phyloP scores from a whole-genome alignment of 768 basidiomycete species.

The Termitomyces sp. region DNA sequence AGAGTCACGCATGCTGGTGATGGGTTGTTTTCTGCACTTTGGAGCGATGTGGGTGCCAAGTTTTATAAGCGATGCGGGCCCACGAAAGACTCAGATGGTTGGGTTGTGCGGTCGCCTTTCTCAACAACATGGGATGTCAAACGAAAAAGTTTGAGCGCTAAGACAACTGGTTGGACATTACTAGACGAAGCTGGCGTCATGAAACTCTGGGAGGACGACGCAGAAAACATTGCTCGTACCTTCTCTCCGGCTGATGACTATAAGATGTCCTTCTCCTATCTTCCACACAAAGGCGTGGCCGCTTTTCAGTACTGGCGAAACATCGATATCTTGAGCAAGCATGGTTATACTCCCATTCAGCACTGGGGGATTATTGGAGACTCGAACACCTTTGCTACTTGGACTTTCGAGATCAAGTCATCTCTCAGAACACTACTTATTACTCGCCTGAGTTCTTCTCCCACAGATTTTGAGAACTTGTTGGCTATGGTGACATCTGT shows the following conservation, averaged over 20 bases:
- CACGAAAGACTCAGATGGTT: conserved; percentile 31
- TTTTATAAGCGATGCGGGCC: conserved; percentile 45
- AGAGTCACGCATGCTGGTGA: conserved; percentile 29
- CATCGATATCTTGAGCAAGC: conserved; percentile 18
- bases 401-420: conserved; percentile 36
- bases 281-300: conserved; percentile 46
- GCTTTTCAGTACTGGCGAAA: conserved; percentile 35
- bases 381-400: conserved; percentile 32
- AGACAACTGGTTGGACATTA: conserved; percentile 25
- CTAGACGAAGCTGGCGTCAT: conserved; percentile 32
- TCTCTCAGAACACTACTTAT: conserved; percentile 34
- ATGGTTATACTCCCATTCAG: conserved; percentile 11
- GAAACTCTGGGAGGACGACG: conserved; percentile 37
- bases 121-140: conserved; percentile 39
- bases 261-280: conserved; percentile 31
- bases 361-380: conserved; percentile 28
- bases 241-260: neutral
- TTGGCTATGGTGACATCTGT: conserved; percentile 29
- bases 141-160: neutral
- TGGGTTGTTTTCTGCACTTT: conserved; percentile 45
- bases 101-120: conserved; percentile 33
- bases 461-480: conserved; percentile 29
- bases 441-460: conserved; percentile 34
- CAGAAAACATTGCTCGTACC: conserved; percentile 22
- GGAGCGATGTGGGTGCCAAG: conserved; percentile 45